Percentiles rank a stretch among this genome's conserved stretches.
These are phyloP conservation scores for Gossypium gossypioides DNA, from an alignment of 441 rosid genomes.

Conservation along the genomic window DNA sequence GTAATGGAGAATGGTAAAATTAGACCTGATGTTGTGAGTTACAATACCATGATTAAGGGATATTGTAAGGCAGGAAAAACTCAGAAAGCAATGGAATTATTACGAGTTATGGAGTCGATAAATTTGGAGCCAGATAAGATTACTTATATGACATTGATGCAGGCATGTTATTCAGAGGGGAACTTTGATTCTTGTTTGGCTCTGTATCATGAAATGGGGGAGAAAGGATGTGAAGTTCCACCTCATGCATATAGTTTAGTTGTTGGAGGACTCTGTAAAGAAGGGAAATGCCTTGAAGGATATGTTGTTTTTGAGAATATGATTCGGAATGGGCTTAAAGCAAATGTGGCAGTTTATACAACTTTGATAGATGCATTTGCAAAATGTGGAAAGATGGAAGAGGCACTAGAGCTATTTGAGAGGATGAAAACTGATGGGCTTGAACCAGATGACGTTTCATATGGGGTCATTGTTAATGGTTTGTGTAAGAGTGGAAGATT, in stretches of 20 bases:
- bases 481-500: slow-evolving; percentile 11
- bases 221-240: slow-evolving; percentile 57
- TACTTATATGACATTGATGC: slow-evolving; percentile 68
- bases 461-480: slow-evolving; percentile 23
- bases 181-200: slow-evolving; percentile 52
- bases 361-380: slow-evolving; percentile 66
- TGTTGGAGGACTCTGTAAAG: slow-evolving; percentile 69
- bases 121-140: slow-evolving; percentile 65
- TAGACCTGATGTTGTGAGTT: slow-evolving; percentile 61
- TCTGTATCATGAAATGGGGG: slow-evolving; percentile 73
- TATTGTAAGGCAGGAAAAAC: slow-evolving; percentile 59
- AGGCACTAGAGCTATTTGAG: slow-evolving; percentile 49
- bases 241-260: slow-evolving; percentile 64
- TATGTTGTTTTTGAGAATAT: slow-evolving; percentile 55
- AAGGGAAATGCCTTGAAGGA: slow-evolving; percentile 59
- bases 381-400: slow-evolving; percentile 53
- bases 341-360: slow-evolving; percentile 68
- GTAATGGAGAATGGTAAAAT: slow-evolving; percentile 64
- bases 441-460: slow-evolving; percentile 36
- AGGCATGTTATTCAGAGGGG: slow-evolving; percentile 55
- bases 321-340: slow-evolving; percentile 41
- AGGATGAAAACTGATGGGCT: slow-evolving; percentile 32
- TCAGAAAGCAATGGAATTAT: slow-evolving; percentile 47
- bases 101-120: slow-evolving; percentile 54
- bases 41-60: slow-evolving; percentile 78